phyloP scores from a whole-genome alignment of 257 asterid species.

The Plantago elongata region DNA sequence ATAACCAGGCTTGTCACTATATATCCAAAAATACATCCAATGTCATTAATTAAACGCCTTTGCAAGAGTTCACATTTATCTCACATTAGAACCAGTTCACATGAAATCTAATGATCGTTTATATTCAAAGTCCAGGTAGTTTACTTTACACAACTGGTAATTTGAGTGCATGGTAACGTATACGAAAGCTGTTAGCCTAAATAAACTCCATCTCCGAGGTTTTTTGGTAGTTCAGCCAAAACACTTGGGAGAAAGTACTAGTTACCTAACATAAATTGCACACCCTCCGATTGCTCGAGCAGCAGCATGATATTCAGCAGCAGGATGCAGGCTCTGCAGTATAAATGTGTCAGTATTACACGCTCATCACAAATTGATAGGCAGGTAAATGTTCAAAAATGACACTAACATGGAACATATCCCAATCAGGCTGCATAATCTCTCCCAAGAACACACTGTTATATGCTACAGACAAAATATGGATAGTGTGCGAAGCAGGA shows the following conservation, averaged over 20 bases:
- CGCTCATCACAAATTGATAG: background rate
- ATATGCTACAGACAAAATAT: constrained; percentile 82
- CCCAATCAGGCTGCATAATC: constrained; percentile 96
- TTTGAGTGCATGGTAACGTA: too few species aligned
- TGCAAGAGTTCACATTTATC: too few species aligned
- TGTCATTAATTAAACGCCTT: too few species aligned
- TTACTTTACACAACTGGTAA: too few species aligned
- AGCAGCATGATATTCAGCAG: constrained; percentile 95
- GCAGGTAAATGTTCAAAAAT: background rate
- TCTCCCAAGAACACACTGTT: constrained; percentile 83
- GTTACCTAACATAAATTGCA: constrained; percentile 79
- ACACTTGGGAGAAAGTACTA: too few species aligned
- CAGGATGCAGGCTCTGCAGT: constrained; percentile 83
- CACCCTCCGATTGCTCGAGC: constrained; percentile 88
- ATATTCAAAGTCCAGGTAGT: too few species aligned
- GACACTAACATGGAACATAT: constrained; percentile 85
- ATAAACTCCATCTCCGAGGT: too few species aligned
- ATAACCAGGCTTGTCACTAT: constrained; percentile 75
- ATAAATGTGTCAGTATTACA: constrained; percentile 9
- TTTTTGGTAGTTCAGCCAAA: too few species aligned
- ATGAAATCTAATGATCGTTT: too few species aligned
- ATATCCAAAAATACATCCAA: constrained; percentile 1
- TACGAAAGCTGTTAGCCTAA: too few species aligned
- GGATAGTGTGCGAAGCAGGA: constrained; percentile 96
- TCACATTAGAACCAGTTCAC: too few species aligned